Evolutionary conservation across 306 rosid genomes (phyloP), one percentile per base, ranked within the genome.

Genomic region (Rosa multiflora): DNA sequence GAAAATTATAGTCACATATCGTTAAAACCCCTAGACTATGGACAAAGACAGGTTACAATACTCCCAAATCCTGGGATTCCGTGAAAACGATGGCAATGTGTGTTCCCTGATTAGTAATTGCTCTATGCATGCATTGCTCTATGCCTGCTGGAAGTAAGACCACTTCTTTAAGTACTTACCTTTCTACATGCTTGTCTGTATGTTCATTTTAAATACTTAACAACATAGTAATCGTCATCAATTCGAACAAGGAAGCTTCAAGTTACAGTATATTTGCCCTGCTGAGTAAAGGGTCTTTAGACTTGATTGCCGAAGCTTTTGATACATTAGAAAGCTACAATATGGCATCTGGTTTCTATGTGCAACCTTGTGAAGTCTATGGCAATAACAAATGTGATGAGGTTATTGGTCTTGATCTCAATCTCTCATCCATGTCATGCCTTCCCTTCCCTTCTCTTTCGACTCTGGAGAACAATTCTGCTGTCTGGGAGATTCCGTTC

Each of bases 121-220:
- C 63, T 72, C 76, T 58, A 78, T 78, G 76, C 39, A 8, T 29
- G 52, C 82, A 37, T 35, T 35, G 77, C 72, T 5, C 78, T 72
- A 73, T 63, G 82, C 39, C 58, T 20, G 49, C 18, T 61, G 11
- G 63, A 21, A 26, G 52, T 32, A n/a, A 13, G 82, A 62, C 53
- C 18, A 35, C 20, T 74, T n/a, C 17, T 70, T 14, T 10, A 67
- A 77, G 48, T 59, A 8, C 76, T 64, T 11, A 8, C 15, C 48
- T 59, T 44, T 13, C 67, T 40, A 7, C 52, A n/a, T 44, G 48
- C 58, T n/a, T 32, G 67, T 39, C 8, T 9, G 35, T 15, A 53
- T 42, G 51, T 72, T 58, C 13, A 39, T 6, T 79, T 71, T 49
- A 17, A 8, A 40, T 63, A 20, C 59, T 49, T 18, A 1, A 23